Evolutionary conservation across 208 protist species (phyloP).

Genomic region (Zelonia costaricensis): DNA sequence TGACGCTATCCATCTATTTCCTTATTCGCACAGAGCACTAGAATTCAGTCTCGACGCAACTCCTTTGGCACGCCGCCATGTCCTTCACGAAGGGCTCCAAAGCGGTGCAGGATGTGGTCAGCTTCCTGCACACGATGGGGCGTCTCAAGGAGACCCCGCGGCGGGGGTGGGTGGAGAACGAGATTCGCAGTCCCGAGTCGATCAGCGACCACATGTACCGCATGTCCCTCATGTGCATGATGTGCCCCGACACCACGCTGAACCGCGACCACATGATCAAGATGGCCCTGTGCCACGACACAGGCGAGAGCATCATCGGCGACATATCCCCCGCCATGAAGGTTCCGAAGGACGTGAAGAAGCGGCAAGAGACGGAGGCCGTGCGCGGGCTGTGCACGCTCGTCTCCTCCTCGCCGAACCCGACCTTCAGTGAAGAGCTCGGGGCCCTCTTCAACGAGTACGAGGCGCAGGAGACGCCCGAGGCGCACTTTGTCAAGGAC

Average conservation of each 20-base stretch:
- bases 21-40: too few relatives aligned
- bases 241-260: slow-evolving; percentile 80
- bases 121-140: slow-evolving; percentile 78
- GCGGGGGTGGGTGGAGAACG: slow-evolving; percentile 90
- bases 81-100: slow-evolving; percentile 17
- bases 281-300: slow-evolving; percentile 92
- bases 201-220: slow-evolving; percentile 94
- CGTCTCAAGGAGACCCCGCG: slow-evolving; percentile 84
- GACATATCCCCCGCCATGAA: slow-evolving; percentile 88
- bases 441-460: slow-evolving; percentile 83
- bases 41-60: neutral
- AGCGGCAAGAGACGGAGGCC: slow-evolving; percentile 59
- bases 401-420: slow-evolving; percentile 32
- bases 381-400: slow-evolving; percentile 52
- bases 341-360: slow-evolving; percentile 83
- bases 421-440: slow-evolving; percentile 60
- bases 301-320: slow-evolving; percentile 86
- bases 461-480: slow-evolving; percentile 77
- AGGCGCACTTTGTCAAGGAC: slow-evolving; percentile 90
- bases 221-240: slow-evolving; percentile 91
- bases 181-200: slow-evolving; percentile 72
- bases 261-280: slow-evolving; percentile 72
- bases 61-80: slow-evolving; percentile 2
- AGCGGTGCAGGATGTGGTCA: slow-evolving; percentile 43
- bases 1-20: neutral